These are phyloP conservation scores for Russula emetica DNA, from an alignment of 768 basidiomycete genomes.

Conservation along the genomic window DNA sequence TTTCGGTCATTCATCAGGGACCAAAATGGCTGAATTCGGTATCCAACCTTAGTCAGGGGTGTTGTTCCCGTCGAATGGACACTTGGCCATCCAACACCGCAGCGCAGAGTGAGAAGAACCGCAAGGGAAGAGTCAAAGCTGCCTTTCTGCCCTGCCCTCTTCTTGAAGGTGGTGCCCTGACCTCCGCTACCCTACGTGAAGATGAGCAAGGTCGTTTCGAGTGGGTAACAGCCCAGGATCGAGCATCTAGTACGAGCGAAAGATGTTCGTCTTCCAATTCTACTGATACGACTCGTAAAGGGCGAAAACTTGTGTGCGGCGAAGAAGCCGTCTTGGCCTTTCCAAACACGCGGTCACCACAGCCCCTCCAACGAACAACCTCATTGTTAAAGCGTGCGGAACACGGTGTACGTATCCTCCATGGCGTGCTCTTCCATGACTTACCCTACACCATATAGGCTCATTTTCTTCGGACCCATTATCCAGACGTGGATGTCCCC, in stretches of 20 bases:
- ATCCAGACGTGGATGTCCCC: constrained; percentile 72
- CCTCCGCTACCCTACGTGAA: constrained; percentile 51
- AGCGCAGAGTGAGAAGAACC: constrained; percentile 24
- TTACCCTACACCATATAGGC: constrained; percentile 42
- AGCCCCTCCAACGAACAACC: constrained; percentile 32
- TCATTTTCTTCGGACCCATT: constrained; percentile 63
- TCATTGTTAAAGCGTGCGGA: constrained; percentile 52
- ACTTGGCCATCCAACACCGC: constrained; percentile 17
- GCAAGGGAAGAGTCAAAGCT: constrained; percentile 35
- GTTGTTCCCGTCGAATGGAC: constrained; percentile 19
- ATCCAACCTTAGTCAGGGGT: background rate
- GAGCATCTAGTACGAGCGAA: background rate
- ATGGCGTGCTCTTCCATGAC: constrained; percentile 7
- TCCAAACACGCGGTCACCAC: constrained; percentile 50
- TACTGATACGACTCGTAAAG: constrained; percentile 30
- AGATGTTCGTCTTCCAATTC: background rate
- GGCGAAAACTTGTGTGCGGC: constrained; percentile 32
- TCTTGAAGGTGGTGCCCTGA: constrained; percentile 53
- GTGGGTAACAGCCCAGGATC: constrained; percentile 47
- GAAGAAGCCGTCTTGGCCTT: constrained; percentile 45
- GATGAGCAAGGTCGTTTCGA: constrained; percentile 40
- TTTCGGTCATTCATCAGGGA: background rate
- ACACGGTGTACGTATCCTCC: constrained; percentile 50
- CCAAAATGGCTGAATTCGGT: too few relatives aligned
- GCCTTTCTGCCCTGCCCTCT: constrained; percentile 44